A percentile compares a stretch with the other conserved stretches of the same genome.
Conservation (phyloP, 2,329 filamentous ascomycete genomes). For the Chrysoporthe puriensis region DNA sequence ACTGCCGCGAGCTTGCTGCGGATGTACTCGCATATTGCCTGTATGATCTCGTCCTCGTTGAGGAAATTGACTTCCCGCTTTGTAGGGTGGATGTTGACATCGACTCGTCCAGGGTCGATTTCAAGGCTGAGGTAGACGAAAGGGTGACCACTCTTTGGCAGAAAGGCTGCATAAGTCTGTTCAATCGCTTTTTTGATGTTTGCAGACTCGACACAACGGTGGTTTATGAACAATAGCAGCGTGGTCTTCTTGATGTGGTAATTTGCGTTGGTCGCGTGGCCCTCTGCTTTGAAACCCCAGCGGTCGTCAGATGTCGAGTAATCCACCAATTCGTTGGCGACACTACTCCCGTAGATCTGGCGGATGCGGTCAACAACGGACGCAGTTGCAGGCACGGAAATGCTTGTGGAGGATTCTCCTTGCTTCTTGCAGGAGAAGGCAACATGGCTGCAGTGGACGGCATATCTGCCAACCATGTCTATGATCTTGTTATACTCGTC, state of each 20-base stretch:
- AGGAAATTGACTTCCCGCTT: conserved; percentile 97
- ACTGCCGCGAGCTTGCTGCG: conserved; percentile 79
- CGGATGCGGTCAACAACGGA: conserved; percentile 81
- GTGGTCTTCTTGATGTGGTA: conserved; percentile 90
- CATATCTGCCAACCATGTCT: conserved; percentile 90
- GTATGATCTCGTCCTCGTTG: conserved; percentile 95
- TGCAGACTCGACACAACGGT: conserved; percentile 88
- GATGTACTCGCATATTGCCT: conserved; percentile 80
- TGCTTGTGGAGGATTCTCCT: conserved; percentile 80
- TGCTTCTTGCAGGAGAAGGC: conserved; percentile 97
- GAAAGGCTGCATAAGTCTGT: conserved; percentile 82
- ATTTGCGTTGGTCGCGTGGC: conserved; percentile 89
- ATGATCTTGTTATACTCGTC: conserved; percentile 99
- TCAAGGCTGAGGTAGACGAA: conserved; percentile 92
- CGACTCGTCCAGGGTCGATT: conserved; percentile 88
- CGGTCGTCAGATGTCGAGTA: conserved; percentile 73
- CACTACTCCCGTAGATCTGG: conserved; percentile 80
- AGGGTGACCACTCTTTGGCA: conserved; percentile 92
- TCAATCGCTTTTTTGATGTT: conserved; percentile 88
- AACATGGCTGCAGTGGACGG: conserved; percentile 88
- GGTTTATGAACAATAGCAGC: conserved; percentile 92
- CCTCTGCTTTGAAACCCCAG: conserved; percentile 82
- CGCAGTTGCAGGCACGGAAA: conserved; percentile 77
- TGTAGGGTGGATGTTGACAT: conserved; percentile 97
- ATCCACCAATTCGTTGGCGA: conserved; percentile 86